Evolutionary conservation across 257 asterid genomes (phyloP).

Genomic region (Plantago elongata): DNA sequence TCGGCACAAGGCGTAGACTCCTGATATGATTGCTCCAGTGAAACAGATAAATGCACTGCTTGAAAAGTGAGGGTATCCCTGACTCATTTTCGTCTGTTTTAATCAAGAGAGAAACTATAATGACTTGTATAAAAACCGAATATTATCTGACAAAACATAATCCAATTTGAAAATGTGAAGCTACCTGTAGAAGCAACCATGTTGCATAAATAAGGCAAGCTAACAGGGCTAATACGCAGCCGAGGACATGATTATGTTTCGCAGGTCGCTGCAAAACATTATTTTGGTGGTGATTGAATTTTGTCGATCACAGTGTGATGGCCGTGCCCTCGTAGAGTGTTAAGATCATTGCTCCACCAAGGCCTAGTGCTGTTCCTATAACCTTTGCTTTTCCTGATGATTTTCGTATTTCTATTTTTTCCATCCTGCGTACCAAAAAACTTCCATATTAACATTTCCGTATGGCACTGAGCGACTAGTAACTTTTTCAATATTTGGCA

Average conservation of each 20-base stretch:
- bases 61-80: constrained; percentile 27
- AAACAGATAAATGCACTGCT: constrained; percentile 30
- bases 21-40: constrained; percentile 27
- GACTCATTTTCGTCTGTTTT: constrained; percentile 26
- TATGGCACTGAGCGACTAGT: background rate
- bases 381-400: constrained; percentile 34
- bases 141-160: background rate
- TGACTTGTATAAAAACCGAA: background rate
- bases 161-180: background rate
- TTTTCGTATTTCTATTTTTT: constrained; percentile 18
- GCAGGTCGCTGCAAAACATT: background rate
- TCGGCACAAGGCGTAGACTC: constrained; percentile 14
- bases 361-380: constrained; percentile 28
- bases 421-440: constrained; percentile 25
- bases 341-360: constrained; percentile 34
- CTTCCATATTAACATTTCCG: background rate
- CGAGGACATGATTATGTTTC: constrained; percentile 14
- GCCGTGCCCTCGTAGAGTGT: constrained; percentile 26
- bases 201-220: constrained; percentile 26
- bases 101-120: no score
- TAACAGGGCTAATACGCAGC: constrained; percentile 29
- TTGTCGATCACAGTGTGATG: constrained; percentile 17
- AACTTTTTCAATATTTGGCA: no score
- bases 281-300: constrained; percentile 12
- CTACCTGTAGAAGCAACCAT: constrained; percentile 40